Evolutionary conservation across 2,329 filamentous ascomycete species (phyloP).

Genomic region (Fusarium marasasianum): DNA sequence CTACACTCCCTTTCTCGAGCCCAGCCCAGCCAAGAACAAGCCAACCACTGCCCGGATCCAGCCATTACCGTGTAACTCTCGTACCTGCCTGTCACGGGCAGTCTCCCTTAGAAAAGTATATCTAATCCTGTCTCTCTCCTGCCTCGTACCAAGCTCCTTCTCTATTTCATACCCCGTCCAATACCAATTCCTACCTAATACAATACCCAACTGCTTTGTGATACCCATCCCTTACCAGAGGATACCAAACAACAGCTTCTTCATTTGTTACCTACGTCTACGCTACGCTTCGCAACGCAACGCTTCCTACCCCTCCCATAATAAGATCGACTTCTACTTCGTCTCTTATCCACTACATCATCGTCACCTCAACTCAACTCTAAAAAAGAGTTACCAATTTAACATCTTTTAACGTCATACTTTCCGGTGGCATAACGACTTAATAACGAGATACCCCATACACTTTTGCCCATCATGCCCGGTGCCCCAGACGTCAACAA

Average conservation of each 20-base stretch:
- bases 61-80: constrained; percentile 27
- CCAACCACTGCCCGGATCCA: constrained; percentile 28
- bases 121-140: constrained; percentile 38
- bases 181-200: constrained; percentile 31
- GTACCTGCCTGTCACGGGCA: constrained; percentile 30
- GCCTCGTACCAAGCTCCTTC: not conserved
- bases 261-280: constrained; percentile 16
- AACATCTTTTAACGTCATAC: not conserved
- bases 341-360: constrained; percentile 1
- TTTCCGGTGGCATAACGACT: constrained; percentile 13
- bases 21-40: not conserved
- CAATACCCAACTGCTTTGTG: constrained; percentile 39
- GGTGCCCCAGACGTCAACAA: constrained; percentile 69
- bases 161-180: constrained; percentile 21
- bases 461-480: constrained; percentile 46
- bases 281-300: not conserved
- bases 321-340: constrained; percentile 17
- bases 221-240: constrained; percentile 45
- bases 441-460: constrained; percentile 30
- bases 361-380: not conserved
- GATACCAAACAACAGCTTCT: constrained; percentile 33
- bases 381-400: constrained; percentile 4
- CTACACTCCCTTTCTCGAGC: constrained; percentile 8
- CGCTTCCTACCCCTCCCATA: not conserved
- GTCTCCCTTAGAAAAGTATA: constrained; percentile 35